Base-by-base conservation (phyloP, 805 yeast genomes). In the Cyberlindnera mycetangii region DNA sequence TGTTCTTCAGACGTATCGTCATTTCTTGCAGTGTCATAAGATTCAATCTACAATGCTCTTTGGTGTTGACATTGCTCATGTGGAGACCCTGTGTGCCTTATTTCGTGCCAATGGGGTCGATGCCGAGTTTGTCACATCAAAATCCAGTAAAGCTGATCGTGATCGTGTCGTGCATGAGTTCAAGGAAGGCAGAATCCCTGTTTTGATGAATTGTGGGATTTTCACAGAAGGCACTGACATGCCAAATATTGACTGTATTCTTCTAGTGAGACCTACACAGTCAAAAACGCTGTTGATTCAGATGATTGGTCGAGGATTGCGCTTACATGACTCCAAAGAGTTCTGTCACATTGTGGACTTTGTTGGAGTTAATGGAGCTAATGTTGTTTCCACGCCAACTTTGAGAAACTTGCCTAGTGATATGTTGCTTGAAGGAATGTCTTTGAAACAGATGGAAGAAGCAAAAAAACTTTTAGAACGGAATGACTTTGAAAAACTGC, bases 201-300 rank as follows among this genome's bases (percentile, higher is more conserved):
- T 92, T 0, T 64, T 90, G 24, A 75, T 93, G 67, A 92, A 92
- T 58, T 93, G 96, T 60, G 88, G 85, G 15, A 87, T 90, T 6
- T 83, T 92, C 54, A 90, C 96, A 0, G 98, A 90, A 61, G 98
- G 98, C 0, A 89, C 97, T 0, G 97, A 90, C 65, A 81, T 92
- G 16, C 97, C 97, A 3, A 81, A 81, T 49, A 84, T 89, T 45
- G 97, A 90, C 58, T 81, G 89, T 24, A 68, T 90, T 11, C 69
- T 90, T 22, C 62, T 90, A 25, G 85, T 87, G 4, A 67, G 97
- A 27, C 96, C 97, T 2, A 86, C 97, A 0, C 74, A 73, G 46
- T 89, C 97, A 1, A 66, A 79, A 25, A 78, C 85, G 0, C 65
- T 90, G 34, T 64, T 88, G 30, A 72, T 81, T 15, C 98, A 90